A percentile compares a stretch with the other conserved stretches of the same genome.
Conservation (phyloP, 1,284 basidiomycete species). For the Cryptococcus maquisensis region DNA sequence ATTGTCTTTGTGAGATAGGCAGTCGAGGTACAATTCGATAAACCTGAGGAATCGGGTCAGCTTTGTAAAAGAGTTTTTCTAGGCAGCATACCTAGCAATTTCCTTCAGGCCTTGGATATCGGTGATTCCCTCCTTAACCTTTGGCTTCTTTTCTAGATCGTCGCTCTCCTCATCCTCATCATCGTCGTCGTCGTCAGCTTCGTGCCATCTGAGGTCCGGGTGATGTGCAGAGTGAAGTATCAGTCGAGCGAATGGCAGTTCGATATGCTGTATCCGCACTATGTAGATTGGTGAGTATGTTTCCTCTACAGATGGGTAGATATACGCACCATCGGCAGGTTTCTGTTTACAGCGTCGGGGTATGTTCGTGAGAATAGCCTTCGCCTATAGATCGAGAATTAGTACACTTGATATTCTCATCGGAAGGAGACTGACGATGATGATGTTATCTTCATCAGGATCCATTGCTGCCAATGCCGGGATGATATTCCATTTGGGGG, state of each 20-base stretch:
- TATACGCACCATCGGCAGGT: slow-evolving; percentile 4
- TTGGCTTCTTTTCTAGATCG: not conserved
- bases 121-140: slow-evolving; percentile 28
- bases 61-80: slow-evolving; percentile 3
- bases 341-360: not conserved
- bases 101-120: slow-evolving; percentile 60
- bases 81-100: slow-evolving; percentile 60
- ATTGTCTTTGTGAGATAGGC: slow-evolving; percentile 70
- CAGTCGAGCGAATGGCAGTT: slow-evolving; percentile 77
- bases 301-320: not conserved
- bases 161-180: not conserved
- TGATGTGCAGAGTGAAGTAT: slow-evolving; percentile 88
- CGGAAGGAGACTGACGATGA: slow-evolving; percentile 19
- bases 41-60: slow-evolving; percentile 56
- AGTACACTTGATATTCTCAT: not conserved
- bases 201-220: slow-evolving; percentile 68
- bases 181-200: slow-evolving; percentile 13
- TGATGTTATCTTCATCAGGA: slow-evolving; percentile 71
- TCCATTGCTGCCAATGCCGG: slow-evolving; percentile 87
- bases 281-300: too few species aligned
- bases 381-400: slow-evolving; percentile 17
- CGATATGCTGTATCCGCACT: slow-evolving; percentile 64
- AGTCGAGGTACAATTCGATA: slow-evolving; percentile 80
- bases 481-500: slow-evolving; percentile 71
- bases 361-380: slow-evolving; percentile 21